Conservation (phyloP, 2,329 filamentous ascomycete genomes). For the Rutstroemia sp. region DNA sequence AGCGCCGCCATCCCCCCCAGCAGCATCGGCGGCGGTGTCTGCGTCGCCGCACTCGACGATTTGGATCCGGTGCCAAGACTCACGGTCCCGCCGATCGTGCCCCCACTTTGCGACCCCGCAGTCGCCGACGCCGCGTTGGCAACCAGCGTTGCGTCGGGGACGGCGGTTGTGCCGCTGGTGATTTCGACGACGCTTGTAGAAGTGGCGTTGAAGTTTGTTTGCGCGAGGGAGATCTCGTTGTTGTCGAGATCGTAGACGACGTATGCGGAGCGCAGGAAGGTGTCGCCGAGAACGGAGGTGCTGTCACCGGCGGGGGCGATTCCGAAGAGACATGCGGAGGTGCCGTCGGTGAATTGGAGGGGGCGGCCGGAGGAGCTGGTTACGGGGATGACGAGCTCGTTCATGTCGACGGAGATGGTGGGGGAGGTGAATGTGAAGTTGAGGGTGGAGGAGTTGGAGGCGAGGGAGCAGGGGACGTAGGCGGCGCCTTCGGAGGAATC, state of each 20-base stretch:
- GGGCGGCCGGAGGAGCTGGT: slow-evolving; percentile 37
- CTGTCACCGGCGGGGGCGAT: slow-evolving; percentile 49
- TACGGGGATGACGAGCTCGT: slow-evolving; percentile 51
- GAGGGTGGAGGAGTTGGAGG: slow-evolving; percentile 35
- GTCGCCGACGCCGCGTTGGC: slow-evolving; percentile 42
- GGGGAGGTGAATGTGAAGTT: slow-evolving; percentile 48
- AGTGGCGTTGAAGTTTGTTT: slow-evolving; percentile 55
- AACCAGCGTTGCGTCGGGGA: slow-evolving; percentile 49
- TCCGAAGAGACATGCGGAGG: slow-evolving; percentile 57
- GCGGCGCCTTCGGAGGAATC: slow-evolving; percentile 45
- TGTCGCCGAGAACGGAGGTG: slow-evolving; percentile 62
- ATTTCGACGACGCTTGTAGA: slow-evolving; percentile 48
- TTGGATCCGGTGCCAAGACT: slow-evolving; percentile 13
- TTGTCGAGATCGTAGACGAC: slow-evolving; percentile 68
- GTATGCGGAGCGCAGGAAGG: slow-evolving; percentile 68
- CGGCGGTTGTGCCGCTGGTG: slow-evolving; percentile 36
- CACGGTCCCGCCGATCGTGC: slow-evolving; percentile 11
- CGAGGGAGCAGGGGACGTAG: slow-evolving; percentile 53
- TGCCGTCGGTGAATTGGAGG: slow-evolving; percentile 46
- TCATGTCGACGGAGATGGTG: slow-evolving; percentile 47
- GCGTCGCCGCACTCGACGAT: slow-evolving; percentile 10
- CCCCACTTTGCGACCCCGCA: slow-evolving; percentile 14
- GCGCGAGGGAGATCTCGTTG: slow-evolving; percentile 63
- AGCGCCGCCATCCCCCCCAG: slow-evolving; percentile 19
- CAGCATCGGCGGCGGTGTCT: slow-evolving; percentile 12